Evolutionary conservation across 179 eudicot species (phyloP).

Genomic region (Spinacia oleracea): DNA sequence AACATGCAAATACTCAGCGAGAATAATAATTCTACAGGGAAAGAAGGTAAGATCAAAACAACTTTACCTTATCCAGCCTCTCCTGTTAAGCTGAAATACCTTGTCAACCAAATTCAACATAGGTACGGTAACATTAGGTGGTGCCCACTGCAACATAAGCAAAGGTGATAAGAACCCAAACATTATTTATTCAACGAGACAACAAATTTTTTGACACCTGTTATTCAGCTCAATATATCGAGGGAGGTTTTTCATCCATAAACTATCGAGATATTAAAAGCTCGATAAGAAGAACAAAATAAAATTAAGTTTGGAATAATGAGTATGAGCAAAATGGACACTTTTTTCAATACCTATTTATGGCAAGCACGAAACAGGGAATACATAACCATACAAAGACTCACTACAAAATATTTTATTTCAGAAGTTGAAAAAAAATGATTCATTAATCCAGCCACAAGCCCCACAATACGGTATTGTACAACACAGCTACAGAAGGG

Average conservation of each 20-base stretch:
- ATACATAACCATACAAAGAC: constrained; percentile 2
- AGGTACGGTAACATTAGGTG: constrained; percentile 89
- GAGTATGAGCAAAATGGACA: background rate
- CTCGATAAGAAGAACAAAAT: background rate
- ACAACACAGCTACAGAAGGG: background rate
- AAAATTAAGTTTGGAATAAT: background rate
- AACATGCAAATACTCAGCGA: background rate
- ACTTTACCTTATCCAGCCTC: constrained; percentile 95
- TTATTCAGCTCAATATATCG: background rate
- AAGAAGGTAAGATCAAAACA: constrained; percentile 2
- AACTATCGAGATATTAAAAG: constrained; percentile 2
- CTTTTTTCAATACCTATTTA: background rate
- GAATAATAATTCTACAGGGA: background rate
- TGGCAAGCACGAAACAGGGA: background rate
- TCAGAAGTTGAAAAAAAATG: background rate
- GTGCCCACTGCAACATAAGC: constrained; percentile 83
- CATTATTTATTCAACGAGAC: background rate
- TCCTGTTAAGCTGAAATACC: constrained; percentile 86
- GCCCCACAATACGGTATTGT: background rate
- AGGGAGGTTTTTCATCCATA: background rate
- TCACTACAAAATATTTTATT: background rate
- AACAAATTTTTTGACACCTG: too few species aligned
- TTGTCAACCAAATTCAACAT: constrained; percentile 89
- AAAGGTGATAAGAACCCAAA: constrained; percentile 17
- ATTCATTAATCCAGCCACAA: background rate